Evolutionary conservation across 2,329 filamentous ascomycete genomes (phyloP).

Genomic region (Neonectria faginata): DNA sequence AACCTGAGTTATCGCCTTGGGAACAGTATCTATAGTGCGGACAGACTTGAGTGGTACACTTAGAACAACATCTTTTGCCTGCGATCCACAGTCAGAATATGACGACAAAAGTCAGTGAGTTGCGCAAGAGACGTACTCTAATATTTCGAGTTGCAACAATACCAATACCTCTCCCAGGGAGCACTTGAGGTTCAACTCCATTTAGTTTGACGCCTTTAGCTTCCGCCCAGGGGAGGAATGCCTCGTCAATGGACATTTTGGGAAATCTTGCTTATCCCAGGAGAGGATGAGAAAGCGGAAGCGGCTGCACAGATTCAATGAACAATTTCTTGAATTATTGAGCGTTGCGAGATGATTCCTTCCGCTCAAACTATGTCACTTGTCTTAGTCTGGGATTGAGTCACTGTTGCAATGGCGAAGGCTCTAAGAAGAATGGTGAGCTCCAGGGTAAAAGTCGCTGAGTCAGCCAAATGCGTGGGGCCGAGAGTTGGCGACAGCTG

Average conservation of each 20-base stretch:
- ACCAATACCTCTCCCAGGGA: constrained; percentile 81
- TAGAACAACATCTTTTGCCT: constrained; percentile 68
- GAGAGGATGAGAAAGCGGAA: not conserved
- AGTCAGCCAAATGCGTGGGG: constrained; percentile 11
- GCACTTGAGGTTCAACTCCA: constrained; percentile 73
- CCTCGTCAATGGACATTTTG: constrained; percentile 37
- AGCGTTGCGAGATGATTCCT: too few relatives aligned
- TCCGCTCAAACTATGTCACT: too few relatives aligned
- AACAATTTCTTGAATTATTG: too few relatives aligned
- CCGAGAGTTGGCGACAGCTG: not conserved
- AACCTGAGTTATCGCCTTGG: constrained; percentile 62
- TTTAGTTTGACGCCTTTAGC: constrained; percentile 54
- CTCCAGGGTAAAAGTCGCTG: not conserved
- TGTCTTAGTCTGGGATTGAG: too few relatives aligned
- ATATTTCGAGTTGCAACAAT: constrained; percentile 77
- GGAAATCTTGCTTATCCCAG: not conserved
- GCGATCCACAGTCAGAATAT: constrained; percentile 13
- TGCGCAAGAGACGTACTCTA: constrained; percentile 60
- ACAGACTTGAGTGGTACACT: constrained; percentile 74
- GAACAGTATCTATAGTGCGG: constrained; percentile 71
- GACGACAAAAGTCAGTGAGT: not conserved
- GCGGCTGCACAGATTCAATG: not conserved
- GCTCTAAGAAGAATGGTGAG: too few relatives aligned
- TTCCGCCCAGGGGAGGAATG: constrained; percentile 74
- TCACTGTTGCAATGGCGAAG: too few relatives aligned